Evolutionary conservation across 2,329 filamentous ascomycete species (phyloP), one percentile per base, ranked within the genome.

Genomic region (Ploettnerulaceae sp.): DNA sequence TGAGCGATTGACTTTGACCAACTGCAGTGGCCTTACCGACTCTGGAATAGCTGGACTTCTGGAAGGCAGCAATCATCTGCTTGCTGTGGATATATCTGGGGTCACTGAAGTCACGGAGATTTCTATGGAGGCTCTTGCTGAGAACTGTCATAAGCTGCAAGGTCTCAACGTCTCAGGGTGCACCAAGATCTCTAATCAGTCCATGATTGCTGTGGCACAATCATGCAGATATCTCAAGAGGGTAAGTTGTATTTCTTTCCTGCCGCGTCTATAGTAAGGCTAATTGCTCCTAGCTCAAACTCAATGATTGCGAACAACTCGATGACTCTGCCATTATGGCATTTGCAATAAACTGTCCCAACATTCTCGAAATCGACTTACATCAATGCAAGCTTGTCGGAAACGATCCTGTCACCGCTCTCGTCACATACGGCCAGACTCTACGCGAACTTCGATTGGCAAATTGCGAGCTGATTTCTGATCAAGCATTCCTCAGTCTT

Each of bases 311-410:
- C 64, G 67, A 70, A n/a, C 86, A 95, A 66, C 72, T 96, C 25
- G 89, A 85, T 29, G 89, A 97, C 63, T 74, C 76, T 38, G 84
- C 89, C 5, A 83, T 97, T 53, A 72, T 87, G 48, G 86, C 89
- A 3, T 94, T 98, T 63, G 91, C 93, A 5, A 74, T 82, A 35
- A 80, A 94, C 67, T 96, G 91, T 64, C 87, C 83, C 9, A 91
- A 95, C 56, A 89, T 98, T 24, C 82, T 98, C 52, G 93, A 98
- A 67, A 95, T 98, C 52, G 93, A 98, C 64, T 77, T 98, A 11
- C 87, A 95, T 58, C 85, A 89, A 58, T 95, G 93, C 70, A 76
- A 73, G 45, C 76, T 82, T 35, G 81, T 98, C 55, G 86, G 86
- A 52, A 93, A 94, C 62, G 77, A 82, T 18, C 88, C 93, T 0